A percentile compares a stretch with the other conserved stretches of the same genome.
These are phyloP conservation scores for Rosa rugosa DNA, from an alignment of 306 rosid genomes.

Conservation along the genomic window DNA sequence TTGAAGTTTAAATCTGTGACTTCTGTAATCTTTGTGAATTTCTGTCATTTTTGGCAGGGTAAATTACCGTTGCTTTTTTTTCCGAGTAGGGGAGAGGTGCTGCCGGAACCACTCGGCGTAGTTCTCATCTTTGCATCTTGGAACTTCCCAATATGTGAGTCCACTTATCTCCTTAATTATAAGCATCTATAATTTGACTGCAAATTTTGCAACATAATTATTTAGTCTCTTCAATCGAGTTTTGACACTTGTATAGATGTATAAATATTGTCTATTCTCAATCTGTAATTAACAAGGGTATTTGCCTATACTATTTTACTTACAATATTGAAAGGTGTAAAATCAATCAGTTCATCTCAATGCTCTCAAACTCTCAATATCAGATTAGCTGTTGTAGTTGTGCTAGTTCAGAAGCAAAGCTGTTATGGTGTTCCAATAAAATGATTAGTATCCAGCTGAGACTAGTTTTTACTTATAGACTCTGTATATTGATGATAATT, in stretches of 20 bases:
- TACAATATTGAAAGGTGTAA: too few relatives aligned
- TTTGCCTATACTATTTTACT: too few relatives aligned
- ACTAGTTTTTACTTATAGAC: background rate
- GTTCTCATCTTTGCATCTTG: slow-evolving; percentile 82
- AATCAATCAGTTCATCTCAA: background rate
- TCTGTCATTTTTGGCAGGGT: slow-evolving; percentile 37
- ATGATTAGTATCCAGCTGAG: background rate
- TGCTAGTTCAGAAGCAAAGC: background rate
- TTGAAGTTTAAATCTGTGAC: background rate
- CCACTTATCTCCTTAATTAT: background rate
- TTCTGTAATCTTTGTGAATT: background rate
- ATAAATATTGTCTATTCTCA: background rate
- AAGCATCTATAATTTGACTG: background rate
- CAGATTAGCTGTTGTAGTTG: background rate
- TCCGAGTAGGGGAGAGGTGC: slow-evolving; percentile 67
- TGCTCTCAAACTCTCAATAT: background rate
- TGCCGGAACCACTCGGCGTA: slow-evolving; percentile 81
- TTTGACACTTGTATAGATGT: background rate
- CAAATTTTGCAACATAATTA: background rate
- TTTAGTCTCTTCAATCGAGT: background rate
- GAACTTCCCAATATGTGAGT: slow-evolving; percentile 94
- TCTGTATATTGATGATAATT: background rate
- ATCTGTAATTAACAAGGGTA: background rate
- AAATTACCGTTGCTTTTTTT: slow-evolving; percentile 56
- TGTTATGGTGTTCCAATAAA: background rate